phyloP scores from a whole-genome alignment of 257 asterid species.

The Schizonepeta tenuifolia region DNA sequence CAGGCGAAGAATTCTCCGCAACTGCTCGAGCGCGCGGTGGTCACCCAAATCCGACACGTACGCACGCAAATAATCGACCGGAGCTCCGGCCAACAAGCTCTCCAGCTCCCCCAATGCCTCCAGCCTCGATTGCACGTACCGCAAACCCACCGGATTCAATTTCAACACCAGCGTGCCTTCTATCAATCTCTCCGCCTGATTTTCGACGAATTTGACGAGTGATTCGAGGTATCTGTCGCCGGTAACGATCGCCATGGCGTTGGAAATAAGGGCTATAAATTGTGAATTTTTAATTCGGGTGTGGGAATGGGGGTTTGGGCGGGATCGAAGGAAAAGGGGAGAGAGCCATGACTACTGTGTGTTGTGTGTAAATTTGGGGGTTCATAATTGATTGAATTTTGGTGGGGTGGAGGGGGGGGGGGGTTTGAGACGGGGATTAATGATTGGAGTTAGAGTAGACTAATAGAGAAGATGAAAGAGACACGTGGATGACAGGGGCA shows the following conservation, averaged over 20 bases:
- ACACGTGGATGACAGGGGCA: constrained; percentile 39
- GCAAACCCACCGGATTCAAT: constrained; percentile 87
- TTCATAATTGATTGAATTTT: constrained; percentile 40
- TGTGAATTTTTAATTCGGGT: constrained; percentile 6
- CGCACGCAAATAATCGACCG: constrained; percentile 94
- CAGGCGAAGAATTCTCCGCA: constrained; percentile 77
- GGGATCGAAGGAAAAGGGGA: constrained; percentile 48
- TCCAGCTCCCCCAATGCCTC: constrained; percentile 89
- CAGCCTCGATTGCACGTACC: constrained; percentile 85
- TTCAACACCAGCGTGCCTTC: constrained; percentile 81
- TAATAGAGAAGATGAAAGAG: constrained; percentile 18
- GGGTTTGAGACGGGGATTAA: constrained; percentile 23
- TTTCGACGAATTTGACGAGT: constrained; percentile 81
- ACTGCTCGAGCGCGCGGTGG: constrained; percentile 94
- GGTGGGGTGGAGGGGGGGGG: constrained; percentile 12
- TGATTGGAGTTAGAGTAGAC: constrained; percentile 37
- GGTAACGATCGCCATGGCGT: constrained; percentile 72
- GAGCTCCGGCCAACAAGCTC: constrained; percentile 83
- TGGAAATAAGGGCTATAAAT: constrained; percentile 38
- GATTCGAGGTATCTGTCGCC: constrained; percentile 90
- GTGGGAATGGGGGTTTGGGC: constrained; percentile 60
- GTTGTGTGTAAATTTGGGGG: constrained; percentile 36
- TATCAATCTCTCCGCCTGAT: constrained; percentile 69
- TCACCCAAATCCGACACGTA: constrained; percentile 97
- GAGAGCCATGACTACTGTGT: constrained; percentile 49